Evolutionary conservation across 2,329 filamentous ascomycete species (phyloP), one percentile per base, ranked within the genome.

Genomic region (Chaetothyriales sp.): DNA sequence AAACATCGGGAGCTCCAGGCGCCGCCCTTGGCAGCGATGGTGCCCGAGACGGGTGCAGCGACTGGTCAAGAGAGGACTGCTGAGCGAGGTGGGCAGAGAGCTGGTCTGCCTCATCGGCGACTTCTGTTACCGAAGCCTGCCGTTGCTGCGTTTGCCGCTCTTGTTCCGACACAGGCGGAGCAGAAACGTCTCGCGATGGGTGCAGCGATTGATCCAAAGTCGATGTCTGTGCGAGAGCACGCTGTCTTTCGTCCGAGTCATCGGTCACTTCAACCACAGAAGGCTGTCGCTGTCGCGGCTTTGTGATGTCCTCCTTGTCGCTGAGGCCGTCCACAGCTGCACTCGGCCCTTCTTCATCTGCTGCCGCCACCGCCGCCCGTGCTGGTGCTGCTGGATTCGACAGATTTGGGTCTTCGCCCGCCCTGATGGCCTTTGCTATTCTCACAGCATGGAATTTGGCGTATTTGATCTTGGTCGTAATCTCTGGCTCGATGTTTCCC

Each of bases 401-500:
- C 50, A 83, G 80, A 66, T 98, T 98, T 2, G 92, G 92, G 63
- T 98, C 89, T 57, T 86, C 83, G 49, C 88, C 88, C 43, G 89
- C 85, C 62, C 89, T 92, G 61, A 95, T 77, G 9, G 92, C 92
- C 68, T 86, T 95, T 15, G 85, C 75, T 62, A 98, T 98, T 52
- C 92, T 80, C 36, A 90, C 72, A 1, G 90, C 89, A 65, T 96
- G 93, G 76, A 86, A 98, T 67, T 96, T 98, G 43, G 90, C 88
- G 64, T 86, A 98, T 66, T 93, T 95, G 68, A 90, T 87, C 73
- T 95, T 96, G 50, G 87, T 79, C 42, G 80, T 74, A 18, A 82
- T 79, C 62, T 96, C 88, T 1, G 77, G 69, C 32, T 94, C 86
- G 9, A 82, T 70, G 0, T 78, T 68, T 5, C 80, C 83, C 88